A percentile compares a stretch with the other conserved stretches of the same genome.
These are phyloP conservation scores for Penicilliopsis zonata DNA, from an alignment of 495 filamentous ascomycete species.

Conservation along the genomic window DNA sequence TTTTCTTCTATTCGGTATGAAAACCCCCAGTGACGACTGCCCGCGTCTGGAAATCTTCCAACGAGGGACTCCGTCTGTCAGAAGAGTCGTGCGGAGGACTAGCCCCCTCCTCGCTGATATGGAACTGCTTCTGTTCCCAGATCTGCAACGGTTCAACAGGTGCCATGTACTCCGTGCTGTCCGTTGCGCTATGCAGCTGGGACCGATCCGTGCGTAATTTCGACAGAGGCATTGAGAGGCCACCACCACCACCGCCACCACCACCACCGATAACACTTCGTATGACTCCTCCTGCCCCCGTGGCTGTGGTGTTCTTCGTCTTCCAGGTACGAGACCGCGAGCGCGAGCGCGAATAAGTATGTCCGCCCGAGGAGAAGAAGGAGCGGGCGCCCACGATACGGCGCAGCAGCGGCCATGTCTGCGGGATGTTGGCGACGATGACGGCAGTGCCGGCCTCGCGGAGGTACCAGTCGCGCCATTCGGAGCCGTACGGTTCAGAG, in stretches of 20 bases:
- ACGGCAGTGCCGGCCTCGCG: slow-evolving; percentile 44
- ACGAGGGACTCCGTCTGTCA: slow-evolving; percentile 3
- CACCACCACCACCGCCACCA: no score
- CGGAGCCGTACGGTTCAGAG: slow-evolving; percentile 28
- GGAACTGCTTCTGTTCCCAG: slow-evolving; percentile 11
- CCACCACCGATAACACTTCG: no score
- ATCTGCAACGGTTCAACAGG: slow-evolving; percentile 6
- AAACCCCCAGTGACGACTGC: no score
- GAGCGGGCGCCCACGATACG: slow-evolving; percentile 22
- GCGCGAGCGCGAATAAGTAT: slow-evolving; percentile 4
- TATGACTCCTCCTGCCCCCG: no score
- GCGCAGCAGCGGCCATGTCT: slow-evolving; percentile 39
- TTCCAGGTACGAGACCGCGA: slow-evolving; percentile 4
- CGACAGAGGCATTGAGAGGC: not conserved
- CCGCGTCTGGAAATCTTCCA: no score
- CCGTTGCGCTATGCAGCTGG: slow-evolving; percentile 4
- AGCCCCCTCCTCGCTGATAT: slow-evolving; percentile 9
- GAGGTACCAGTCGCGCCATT: slow-evolving; percentile 47
- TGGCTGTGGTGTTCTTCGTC: slow-evolving; percentile 1
- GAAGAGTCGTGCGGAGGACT: not conserved
- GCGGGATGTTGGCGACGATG: slow-evolving; percentile 43
- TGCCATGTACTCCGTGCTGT: slow-evolving; percentile 5
- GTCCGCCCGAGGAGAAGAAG: slow-evolving; percentile 5
- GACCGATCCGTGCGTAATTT: not conserved
- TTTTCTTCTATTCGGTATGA: no score